These are phyloP conservation scores for Cercospora sp. DNA, from an alignment of 2,329 filamentous ascomycete genomes.

Conservation along the genomic window DNA sequence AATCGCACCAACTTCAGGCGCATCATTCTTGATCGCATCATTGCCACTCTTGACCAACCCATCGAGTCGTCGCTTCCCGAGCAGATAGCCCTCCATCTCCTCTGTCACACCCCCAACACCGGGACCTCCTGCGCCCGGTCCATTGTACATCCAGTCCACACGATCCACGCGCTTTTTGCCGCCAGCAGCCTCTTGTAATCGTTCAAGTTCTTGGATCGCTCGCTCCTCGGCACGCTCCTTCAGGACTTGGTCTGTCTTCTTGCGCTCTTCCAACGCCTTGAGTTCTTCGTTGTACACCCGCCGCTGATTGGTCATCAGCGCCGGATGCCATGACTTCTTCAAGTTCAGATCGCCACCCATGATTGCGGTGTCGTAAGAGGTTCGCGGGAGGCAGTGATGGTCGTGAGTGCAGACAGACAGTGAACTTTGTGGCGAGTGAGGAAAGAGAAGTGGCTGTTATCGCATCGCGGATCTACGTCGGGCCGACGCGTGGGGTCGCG, in stretches of 20 bases:
- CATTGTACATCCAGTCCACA: conserved; percentile 98
- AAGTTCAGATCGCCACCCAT: conserved; percentile 96
- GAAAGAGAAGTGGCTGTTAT: not conserved
- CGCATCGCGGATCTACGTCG: not conserved
- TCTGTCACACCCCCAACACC: conserved; percentile 67
- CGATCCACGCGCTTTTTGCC: conserved; percentile 76
- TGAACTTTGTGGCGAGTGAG: conserved; percentile 8
- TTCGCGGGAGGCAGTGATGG: not conserved
- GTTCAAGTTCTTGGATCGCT: conserved; percentile 85
- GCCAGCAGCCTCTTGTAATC: conserved; percentile 83
- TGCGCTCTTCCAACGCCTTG: conserved; percentile 90
- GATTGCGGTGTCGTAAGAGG: conserved; percentile 44
- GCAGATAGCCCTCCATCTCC: conserved; percentile 88
- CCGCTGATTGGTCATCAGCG: conserved; percentile 84
- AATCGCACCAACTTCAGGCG: conserved; percentile 54
- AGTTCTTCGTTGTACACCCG: conserved; percentile 90
- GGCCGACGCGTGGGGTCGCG: conserved; percentile 2
- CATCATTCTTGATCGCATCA: conserved; percentile 74
- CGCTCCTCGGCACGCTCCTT: conserved; percentile 95
- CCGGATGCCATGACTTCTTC: conserved; percentile 90
- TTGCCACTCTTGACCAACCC: conserved; percentile 78
- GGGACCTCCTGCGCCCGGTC: conserved; percentile 73
- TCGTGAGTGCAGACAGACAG: not conserved
- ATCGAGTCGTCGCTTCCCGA: conserved; percentile 92
- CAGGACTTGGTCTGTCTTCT: conserved; percentile 84